phyloP scores from a whole-genome alignment of 805 yeast species.

The Pichia eremophila region DNA sequence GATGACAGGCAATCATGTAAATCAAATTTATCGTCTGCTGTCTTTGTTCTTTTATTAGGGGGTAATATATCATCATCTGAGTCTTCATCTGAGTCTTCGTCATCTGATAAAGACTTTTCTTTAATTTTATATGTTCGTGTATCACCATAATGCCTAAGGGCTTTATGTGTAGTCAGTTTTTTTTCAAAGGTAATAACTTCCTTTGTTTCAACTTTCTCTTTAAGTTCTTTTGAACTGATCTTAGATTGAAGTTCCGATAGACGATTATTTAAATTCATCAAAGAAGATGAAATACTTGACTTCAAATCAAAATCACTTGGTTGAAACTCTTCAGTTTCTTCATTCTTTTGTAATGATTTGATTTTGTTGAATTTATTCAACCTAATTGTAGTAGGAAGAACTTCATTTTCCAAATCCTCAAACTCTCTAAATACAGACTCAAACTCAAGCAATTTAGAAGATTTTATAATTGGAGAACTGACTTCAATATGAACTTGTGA shows the following conservation, averaged over 20 bases:
- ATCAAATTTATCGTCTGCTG: too few species aligned
- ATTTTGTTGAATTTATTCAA: too few species aligned
- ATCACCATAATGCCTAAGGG: conserved; percentile 20
- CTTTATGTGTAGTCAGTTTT: too few species aligned
- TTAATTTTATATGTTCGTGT: conserved; percentile 21
- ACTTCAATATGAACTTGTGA: background rate
- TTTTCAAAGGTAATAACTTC: background rate
- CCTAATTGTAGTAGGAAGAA: background rate
- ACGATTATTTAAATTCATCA: background rate
- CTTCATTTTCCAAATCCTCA: conserved; percentile 1
- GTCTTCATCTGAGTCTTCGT: conserved; percentile 10
- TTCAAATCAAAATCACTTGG: background rate
- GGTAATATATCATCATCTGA: conserved; percentile 9
- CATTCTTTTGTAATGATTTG: too few species aligned
- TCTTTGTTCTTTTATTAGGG: background rate
- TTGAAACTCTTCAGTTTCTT: background rate
- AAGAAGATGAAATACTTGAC: background rate
- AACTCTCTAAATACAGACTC: background rate
- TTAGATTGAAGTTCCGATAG: conserved; percentile 2
- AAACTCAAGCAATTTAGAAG: background rate
- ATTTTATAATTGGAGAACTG: background rate
- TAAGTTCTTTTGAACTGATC: background rate
- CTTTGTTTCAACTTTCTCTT: background rate
- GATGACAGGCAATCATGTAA: background rate
- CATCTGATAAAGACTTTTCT: conserved; percentile 5